Conservation (phyloP, 352 stramenopile genomes). For the Phytophthora kernoviae region DNA sequence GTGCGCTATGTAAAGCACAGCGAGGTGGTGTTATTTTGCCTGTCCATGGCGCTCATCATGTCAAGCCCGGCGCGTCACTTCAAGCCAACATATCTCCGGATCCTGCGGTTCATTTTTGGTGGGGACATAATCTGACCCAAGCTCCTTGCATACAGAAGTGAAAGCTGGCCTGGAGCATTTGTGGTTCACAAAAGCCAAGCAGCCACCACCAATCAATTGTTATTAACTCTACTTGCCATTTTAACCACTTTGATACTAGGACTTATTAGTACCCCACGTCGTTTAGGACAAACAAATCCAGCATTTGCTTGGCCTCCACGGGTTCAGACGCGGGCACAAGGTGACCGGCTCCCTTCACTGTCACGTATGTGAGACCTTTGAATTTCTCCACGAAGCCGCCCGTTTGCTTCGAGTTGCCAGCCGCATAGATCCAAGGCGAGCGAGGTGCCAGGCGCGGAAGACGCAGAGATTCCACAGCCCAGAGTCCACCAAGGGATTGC, state of each 20-base stretch:
- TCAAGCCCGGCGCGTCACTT: constrained; percentile 79
- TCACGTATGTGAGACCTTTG: constrained; percentile 87
- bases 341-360: constrained; percentile 91
- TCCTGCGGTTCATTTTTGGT: constrained; percentile 86
- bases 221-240: neutral
- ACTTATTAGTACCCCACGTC: constrained; percentile 23
- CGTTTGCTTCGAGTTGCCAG: constrained; percentile 63
- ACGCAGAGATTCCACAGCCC: constrained; percentile 71
- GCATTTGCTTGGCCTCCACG: constrained; percentile 68
- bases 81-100: constrained; percentile 84
- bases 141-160: neutral
- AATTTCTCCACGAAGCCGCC: constrained; percentile 87
- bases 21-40: constrained; percentile 82
- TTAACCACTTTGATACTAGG: constrained; percentile 1
- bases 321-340: constrained; percentile 88
- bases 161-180: too few relatives aligned
- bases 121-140: constrained; percentile 67
- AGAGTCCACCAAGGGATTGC: constrained; percentile 72
- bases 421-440: constrained; percentile 43
- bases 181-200: neutral
- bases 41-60: constrained; percentile 88
- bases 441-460: constrained; percentile 46
- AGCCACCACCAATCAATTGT: neutral
- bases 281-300: constrained; percentile 73
- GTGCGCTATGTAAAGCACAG: constrained; percentile 79